Conservation (phyloP, 139 green algal species). For the Auxenochlorella protothecoides region DNA sequence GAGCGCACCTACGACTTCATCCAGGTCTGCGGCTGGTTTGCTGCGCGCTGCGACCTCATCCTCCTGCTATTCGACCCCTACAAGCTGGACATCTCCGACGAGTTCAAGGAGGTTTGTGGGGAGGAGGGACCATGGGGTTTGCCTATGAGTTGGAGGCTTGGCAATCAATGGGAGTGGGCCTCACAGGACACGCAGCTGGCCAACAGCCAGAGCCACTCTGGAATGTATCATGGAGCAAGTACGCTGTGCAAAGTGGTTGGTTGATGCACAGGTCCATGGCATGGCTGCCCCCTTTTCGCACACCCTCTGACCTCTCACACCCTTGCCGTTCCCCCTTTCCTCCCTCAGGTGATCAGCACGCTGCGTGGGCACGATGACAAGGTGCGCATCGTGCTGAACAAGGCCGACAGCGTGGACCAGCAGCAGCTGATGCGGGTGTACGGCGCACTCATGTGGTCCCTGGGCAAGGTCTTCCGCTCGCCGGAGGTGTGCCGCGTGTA, state of each 20-base stretch:
- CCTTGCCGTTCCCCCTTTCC: neutral
- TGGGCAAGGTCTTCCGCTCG: constrained; percentile 88
- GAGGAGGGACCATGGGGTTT: neutral
- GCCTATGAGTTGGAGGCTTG: too few relatives aligned
- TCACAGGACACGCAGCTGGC: too few relatives aligned
- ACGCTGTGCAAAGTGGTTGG: too few relatives aligned
- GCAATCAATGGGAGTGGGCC: too few relatives aligned
- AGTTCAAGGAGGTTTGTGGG: constrained; percentile 76
- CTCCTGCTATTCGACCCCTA: constrained; percentile 96
- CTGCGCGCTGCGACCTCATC: constrained; percentile 85
- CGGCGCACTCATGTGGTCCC: constrained; percentile 96
- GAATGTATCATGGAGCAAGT: too few relatives aligned
- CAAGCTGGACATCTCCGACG: constrained; percentile 91
- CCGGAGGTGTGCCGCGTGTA: constrained; percentile 90
- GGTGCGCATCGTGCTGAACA: constrained; percentile 94
- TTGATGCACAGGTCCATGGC: too few relatives aligned
- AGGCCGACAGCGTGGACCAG: constrained; percentile 80
- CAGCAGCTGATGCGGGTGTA: constrained; percentile 99
- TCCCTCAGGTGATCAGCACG: constrained; percentile 54
- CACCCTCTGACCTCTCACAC: too few relatives aligned
- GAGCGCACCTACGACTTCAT: constrained; percentile 93
- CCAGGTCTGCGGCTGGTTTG: constrained; percentile 81
- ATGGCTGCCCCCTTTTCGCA: too few relatives aligned
- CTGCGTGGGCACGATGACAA: constrained; percentile 89
- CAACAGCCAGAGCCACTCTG: too few relatives aligned